Base-by-base conservation (phyloP, 257 asterid species). In the Petrea volubilis region DNA sequence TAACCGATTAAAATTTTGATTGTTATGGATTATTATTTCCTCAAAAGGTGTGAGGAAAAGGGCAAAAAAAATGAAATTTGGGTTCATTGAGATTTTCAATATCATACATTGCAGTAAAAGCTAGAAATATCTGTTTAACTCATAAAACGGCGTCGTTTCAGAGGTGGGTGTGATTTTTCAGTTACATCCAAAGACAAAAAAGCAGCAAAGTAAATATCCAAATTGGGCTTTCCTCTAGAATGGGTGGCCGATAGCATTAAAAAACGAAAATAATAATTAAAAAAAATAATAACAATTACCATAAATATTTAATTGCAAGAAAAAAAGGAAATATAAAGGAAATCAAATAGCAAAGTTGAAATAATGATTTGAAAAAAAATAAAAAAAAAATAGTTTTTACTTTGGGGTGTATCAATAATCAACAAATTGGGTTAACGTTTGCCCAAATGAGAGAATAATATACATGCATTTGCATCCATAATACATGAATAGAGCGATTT, bases 121-220 rank as follows among this genome's bases (percentile, higher is more conserved):
- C 74, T 25, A 59, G 40, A 74, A 66, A 66, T 74, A 74, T 74
- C 78, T 47, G 34, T 23, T 55, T 21, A 1, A 8, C 43, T 38
- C 43, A 7, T 38, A 2, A 10, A 47, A 36, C 65, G 64, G 9
- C 6, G 73, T 38, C 73, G 73, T 68, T 21, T n/a, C 7, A 7
- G 20, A 18, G 3, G 13, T 49, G 56, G 56, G 7, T 18, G 0
- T 7, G 8, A 49, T 61, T 40, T 23, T 40, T 12, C 20, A 12
- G 23, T n/a, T 38, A 61, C 17, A 23, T 8, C 38, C 21, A 56
- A 21, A 28, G 72, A 49, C 53, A 5, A 50, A 5, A 50, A 12
- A 34, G 10, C 28, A 28, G 33, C 51, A 33, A 15, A 40, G 52
- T 3, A 67, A 68, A 34, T 67, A 68, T 38, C 74, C 31, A 68